Conservation (phyloP, 1,284 basidiomycete genomes). For the Coniophora puteana region DNA sequence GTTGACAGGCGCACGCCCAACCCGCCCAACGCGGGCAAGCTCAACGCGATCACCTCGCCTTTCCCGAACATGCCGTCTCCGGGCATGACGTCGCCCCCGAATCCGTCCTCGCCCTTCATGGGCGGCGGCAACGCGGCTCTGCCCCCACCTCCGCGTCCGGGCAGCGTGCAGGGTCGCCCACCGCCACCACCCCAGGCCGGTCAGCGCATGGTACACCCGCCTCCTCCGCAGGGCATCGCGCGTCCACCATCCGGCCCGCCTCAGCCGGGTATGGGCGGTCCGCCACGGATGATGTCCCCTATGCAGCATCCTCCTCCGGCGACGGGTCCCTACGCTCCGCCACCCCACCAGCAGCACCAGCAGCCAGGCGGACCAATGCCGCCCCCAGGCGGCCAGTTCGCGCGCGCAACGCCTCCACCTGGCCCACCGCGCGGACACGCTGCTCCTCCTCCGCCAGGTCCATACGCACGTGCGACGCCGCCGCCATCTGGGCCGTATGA, state of each 20-base stretch:
- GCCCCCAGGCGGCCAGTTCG: conserved; percentile 29
- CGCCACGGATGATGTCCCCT: conserved; percentile 41
- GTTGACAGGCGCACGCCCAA: conserved; percentile 51
- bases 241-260: conserved; percentile 37
- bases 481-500: conserved; percentile 11
- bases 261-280: conserved; percentile 27
- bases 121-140: conserved; percentile 35
- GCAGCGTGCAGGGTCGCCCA: conserved; percentile 49
- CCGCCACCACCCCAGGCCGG: conserved; percentile 44
- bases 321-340: conserved; percentile 40
- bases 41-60: conserved; percentile 78
- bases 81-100: conserved; percentile 43
- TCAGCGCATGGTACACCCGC: conserved; percentile 25
- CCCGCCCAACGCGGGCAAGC: conserved; percentile 47
- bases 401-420: conserved; percentile 39
- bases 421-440: conserved; percentile 20
- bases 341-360: conserved; percentile 27
- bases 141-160: conserved; percentile 62
- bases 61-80: conserved; percentile 74
- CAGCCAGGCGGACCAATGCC: conserved; percentile 22
- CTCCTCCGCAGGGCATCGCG: conserved; percentile 31
- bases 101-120: conserved; percentile 38
- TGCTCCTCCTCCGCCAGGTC: conserved; percentile 20
- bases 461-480: conserved; percentile 14
- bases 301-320: conserved; percentile 32